Evolutionary conservation across 352 stramenopile genomes (phyloP).

Genomic region (Phytophthora rubi): DNA sequence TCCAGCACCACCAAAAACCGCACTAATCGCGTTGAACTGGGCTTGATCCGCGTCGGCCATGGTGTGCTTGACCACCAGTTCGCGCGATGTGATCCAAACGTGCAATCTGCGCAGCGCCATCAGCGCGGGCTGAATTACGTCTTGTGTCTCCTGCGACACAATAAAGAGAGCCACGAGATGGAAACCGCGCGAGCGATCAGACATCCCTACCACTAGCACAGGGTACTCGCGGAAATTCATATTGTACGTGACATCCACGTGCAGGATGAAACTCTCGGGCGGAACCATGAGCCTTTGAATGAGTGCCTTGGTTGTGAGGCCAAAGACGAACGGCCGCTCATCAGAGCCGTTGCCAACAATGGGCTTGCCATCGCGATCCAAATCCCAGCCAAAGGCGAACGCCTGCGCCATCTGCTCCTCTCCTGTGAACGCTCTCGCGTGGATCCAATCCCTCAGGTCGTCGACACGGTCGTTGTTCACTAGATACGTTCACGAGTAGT

Average conservation of each 20-base stretch:
- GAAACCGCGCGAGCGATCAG: background rate
- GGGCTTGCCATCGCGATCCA: background rate
- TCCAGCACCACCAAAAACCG: background rate
- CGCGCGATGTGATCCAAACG: background rate
- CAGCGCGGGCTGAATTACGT: too few species aligned
- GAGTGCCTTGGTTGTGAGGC: background rate
- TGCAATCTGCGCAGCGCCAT: slow-evolving; percentile 4
- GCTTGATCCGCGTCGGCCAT: slow-evolving; percentile 24
- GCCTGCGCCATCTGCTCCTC: background rate
- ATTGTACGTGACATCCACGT: slow-evolving; percentile 1
- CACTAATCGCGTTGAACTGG: too few species aligned
- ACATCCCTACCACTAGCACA: background rate
- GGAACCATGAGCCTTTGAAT: background rate
- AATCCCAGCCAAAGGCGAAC: slow-evolving; percentile 1
- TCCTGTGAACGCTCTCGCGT: too few species aligned
- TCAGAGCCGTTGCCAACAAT: slow-evolving; percentile 5
- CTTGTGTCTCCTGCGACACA: too few species aligned
- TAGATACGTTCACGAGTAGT: too few species aligned
- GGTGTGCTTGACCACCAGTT: slow-evolving; percentile 2
- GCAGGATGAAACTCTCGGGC: background rate
- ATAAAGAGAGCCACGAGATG: background rate
- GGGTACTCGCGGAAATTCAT: background rate
- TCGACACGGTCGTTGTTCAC: too few species aligned
- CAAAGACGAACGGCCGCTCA: background rate
- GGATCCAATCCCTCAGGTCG: too few species aligned